Evolutionary conservation across 495 filamentous ascomycete species (phyloP).

Genomic region (Neurospora sp.): DNA sequence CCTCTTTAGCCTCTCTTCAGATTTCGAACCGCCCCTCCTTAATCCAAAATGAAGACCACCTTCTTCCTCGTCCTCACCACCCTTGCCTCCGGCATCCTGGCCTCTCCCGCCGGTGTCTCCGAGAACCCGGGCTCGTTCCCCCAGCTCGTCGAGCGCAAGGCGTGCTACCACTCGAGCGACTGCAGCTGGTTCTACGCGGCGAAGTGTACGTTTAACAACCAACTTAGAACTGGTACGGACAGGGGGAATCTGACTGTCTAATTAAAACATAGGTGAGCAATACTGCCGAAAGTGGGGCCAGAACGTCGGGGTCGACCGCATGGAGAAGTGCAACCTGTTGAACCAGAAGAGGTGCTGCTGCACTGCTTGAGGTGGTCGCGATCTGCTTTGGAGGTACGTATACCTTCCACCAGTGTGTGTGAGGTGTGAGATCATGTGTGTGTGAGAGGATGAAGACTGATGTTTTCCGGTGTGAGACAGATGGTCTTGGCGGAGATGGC

Average conservation of each 20-base stretch:
- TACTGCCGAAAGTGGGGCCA: conserved; percentile 8
- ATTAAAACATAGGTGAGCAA: conserved; percentile 1
- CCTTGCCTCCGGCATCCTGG: neutral
- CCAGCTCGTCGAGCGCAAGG: conserved; percentile 7
- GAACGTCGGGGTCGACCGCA: conserved; percentile 4
- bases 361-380: neutral
- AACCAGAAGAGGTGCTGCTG: conserved; percentile 9
- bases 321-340: conserved; percentile 7
- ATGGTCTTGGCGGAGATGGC: neutral
- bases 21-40: neutral
- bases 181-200: conserved; percentile 9
- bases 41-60: conserved; percentile 2
- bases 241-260: too few species aligned
- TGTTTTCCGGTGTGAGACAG: neutral
- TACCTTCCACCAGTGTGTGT: neutral
- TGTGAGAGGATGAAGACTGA: neutral
- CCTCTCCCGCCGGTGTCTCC: conserved; percentile 1
- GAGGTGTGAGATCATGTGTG: neutral
- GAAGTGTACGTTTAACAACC: neutral
- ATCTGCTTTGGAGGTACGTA: neutral
- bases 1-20: neutral
- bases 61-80: conserved; percentile 4
- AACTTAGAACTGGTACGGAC: too few species aligned
- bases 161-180: conserved; percentile 8
- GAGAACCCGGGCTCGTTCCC: neutral